These are phyloP conservation scores for Diaporthe caulivora DNA, from an alignment of 2,329 filamentous ascomycete species.

Conservation along the genomic window DNA sequence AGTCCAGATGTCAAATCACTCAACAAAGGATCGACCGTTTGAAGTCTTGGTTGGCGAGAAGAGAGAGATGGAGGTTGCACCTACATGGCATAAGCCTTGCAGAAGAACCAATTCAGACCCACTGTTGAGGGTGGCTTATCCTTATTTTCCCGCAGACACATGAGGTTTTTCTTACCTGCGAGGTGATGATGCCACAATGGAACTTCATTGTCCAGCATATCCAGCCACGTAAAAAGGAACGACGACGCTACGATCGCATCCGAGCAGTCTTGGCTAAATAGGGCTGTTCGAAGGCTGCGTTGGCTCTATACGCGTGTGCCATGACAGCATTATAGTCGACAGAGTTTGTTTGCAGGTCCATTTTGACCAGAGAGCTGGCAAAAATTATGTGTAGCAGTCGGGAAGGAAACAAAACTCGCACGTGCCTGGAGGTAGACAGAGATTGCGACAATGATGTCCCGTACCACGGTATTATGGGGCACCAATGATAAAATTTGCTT, in stretches of 20 bases:
- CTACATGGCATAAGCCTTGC: slow-evolving; percentile 5
- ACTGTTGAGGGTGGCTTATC: not conserved
- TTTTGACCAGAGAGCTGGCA: not conserved
- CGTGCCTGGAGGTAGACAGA: slow-evolving; percentile 14
- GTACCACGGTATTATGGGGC: not conserved
- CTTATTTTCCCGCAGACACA: not conserved
- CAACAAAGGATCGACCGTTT: not conserved
- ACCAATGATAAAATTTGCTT: not conserved
- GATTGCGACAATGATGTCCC: not conserved
- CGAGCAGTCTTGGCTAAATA: not conserved
- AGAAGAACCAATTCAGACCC: not conserved
- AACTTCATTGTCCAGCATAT: not conserved
- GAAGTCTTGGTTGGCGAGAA: not conserved
- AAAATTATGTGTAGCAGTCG: not conserved
- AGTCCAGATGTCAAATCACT: not conserved
- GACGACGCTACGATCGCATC: slow-evolving; percentile 9
- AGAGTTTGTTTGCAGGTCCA: not conserved
- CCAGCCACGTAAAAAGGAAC: slow-evolving; percentile 6
- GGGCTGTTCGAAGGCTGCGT: not conserved
- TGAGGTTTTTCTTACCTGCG: slow-evolving; percentile 12
- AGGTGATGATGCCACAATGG: slow-evolving; percentile 7
- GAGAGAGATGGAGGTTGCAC: not conserved
- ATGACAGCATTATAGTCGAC: not conserved
- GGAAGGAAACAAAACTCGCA: not conserved
- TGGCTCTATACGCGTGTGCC: not conserved